phyloP scores from a whole-genome alignment of 768 basidiomycete genomes.

The Hortiboletus campestris region DNA sequence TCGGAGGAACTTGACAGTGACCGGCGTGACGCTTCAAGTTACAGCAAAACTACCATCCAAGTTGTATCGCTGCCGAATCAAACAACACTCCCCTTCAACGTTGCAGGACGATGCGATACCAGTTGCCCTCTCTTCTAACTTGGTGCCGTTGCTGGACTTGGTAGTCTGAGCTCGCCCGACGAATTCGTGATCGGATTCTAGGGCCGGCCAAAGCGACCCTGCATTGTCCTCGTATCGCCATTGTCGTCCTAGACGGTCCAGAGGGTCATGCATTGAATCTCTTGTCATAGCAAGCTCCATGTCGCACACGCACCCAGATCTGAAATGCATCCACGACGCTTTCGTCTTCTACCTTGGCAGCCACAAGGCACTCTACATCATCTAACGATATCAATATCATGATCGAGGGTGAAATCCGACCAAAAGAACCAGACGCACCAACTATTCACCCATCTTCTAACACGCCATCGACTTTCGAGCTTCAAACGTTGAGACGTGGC shows the following conservation, averaged over 20 bases:
- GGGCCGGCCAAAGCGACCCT: not conserved
- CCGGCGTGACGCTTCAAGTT: no score
- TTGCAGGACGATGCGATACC: not conserved
- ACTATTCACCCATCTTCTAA: not conserved
- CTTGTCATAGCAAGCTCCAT: not conserved
- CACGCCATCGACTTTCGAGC: not conserved
- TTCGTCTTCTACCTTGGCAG: not conserved
- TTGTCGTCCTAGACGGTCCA: not conserved
- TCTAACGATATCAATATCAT: not conserved
- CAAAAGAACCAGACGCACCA: not conserved
- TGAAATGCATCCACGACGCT: not conserved
- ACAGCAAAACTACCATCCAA: not conserved
- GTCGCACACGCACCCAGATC: not conserved
- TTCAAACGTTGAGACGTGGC: not conserved
- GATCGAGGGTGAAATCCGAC: not conserved
- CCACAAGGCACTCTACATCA: not conserved
- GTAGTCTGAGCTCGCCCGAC: no score
- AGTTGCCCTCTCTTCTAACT: not conserved
- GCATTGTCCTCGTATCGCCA: slow-evolving; percentile 1
- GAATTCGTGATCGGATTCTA: no score
- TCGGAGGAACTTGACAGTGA: not conserved
- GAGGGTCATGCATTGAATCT: not conserved
- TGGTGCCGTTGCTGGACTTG: not conserved
- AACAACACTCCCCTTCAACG: not conserved
- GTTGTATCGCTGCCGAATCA: not conserved